A percentile compares a stretch with the other conserved stretches of the same genome.
These are phyloP conservation scores for Metarhizium album DNA, from an alignment of 2,329 filamentous ascomycete species.

Conservation along the genomic window DNA sequence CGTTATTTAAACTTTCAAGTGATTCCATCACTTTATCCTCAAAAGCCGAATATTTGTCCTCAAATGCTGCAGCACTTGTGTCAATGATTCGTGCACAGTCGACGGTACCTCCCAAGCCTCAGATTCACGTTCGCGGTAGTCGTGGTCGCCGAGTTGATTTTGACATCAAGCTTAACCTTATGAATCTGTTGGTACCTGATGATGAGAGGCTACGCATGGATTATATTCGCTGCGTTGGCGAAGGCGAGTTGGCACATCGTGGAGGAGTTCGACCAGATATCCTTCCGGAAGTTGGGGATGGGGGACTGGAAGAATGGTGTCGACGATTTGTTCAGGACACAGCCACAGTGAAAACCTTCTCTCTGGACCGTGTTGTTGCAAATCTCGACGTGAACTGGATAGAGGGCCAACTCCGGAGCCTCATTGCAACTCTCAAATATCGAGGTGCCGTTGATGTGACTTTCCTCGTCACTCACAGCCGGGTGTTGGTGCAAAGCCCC, in stretches of 20 bases:
- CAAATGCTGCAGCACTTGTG: slow-evolving; percentile 32
- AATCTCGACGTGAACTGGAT: slow-evolving; percentile 46
- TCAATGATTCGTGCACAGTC: slow-evolving; percentile 37
- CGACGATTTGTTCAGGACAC: slow-evolving; percentile 34
- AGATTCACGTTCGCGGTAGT: slow-evolving; percentile 37
- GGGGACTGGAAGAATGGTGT: slow-evolving; percentile 38
- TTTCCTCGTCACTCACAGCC: slow-evolving; percentile 39
- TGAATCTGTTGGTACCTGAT: slow-evolving; percentile 40
- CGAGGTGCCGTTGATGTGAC: slow-evolving; percentile 36
- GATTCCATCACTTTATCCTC: slow-evolving; percentile 38
- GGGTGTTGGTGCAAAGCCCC: slow-evolving; percentile 38
- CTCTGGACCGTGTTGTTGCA: slow-evolving; percentile 39
- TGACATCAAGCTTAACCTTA: slow-evolving; percentile 42
- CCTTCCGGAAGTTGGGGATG: slow-evolving; percentile 31
- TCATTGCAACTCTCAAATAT: slow-evolving; percentile 39
- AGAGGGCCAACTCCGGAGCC: slow-evolving; percentile 40
- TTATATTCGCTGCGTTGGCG: slow-evolving; percentile 40
- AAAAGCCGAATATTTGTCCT: slow-evolving; percentile 36
- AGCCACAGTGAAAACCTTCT: slow-evolving; percentile 35
- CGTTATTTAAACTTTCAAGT: slow-evolving; percentile 38
- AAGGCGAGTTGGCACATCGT: slow-evolving; percentile 39
- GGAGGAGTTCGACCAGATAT: slow-evolving; percentile 32
- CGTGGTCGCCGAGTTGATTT: slow-evolving; percentile 38
- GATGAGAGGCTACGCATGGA: slow-evolving; percentile 34
- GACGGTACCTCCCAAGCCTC: slow-evolving; percentile 43